Base-by-base conservation (phyloP, 768 basidiomycete species). In the Favolaschia claudopus region DNA sequence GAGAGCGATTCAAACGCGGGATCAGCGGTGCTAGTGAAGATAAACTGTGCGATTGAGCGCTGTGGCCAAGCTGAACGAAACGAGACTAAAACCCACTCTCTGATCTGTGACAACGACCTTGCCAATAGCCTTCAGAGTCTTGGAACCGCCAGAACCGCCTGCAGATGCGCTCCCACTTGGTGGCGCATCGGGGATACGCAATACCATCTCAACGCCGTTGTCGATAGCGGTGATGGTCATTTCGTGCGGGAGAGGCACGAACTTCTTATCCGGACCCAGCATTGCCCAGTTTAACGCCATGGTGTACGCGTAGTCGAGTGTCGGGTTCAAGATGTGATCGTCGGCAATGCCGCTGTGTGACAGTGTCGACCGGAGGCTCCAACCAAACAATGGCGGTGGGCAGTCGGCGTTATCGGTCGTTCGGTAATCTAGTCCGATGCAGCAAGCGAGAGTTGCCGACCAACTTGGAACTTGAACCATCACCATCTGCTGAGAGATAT, bases 251-350 rank as follows among this genome's bases (percentile, higher is more conserved):
- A 92, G 76, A 15, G 89, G 88, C 10, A 91, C 76, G 5, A 89
- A 89, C 10, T 80, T 74, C 48, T 84, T 80, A 37, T 86, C 79
- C 5, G 79, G 70, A 54, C 79, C 79, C 24, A 92, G 78, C 82
- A 89, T 90, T 0, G 83, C 81, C 88, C 89, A 92, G 76, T 93
- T 92, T 38, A 93, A 79, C 7, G 91, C 87, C 92, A 93, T 93
- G 64, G 64, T 74, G 46, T 39, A 27, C 24, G 53, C 38, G 22
- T 24, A 36, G 32, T 32, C 42, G 32, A 42, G 37, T 13, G 45
- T 27, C 17, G 37, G 27, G 13, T 28, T 53, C 29, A 43, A 25
- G 39, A 10, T 22, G 17, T 14, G 25, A 20, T 14, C 5, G 20
- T 15, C 25, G 15, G 15, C 29, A 39, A 27, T 33, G 25, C 39